A percentile compares a stretch with the other conserved stretches of the same genome.
These are phyloP conservation scores for Pyrenula massariospora DNA, from an alignment of 495 filamentous ascomycete genomes.

Conservation along the genomic window DNA sequence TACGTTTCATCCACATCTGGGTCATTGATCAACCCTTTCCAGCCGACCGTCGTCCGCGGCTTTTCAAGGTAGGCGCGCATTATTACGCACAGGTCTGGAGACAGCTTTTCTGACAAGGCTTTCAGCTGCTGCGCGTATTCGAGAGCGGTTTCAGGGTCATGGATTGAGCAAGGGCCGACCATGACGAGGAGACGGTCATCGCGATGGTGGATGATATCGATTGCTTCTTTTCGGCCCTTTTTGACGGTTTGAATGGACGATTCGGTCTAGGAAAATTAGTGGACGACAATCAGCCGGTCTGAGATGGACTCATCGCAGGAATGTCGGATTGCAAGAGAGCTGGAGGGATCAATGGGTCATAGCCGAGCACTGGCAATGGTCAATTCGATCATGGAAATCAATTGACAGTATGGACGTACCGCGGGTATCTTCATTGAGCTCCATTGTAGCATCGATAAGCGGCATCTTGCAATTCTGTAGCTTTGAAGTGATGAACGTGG, in stretches of 20 bases:
- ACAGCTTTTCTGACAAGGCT: slow-evolving; percentile 58
- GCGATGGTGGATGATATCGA: slow-evolving; percentile 68
- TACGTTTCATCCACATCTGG: slow-evolving; percentile 94
- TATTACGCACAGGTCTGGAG: slow-evolving; percentile 76
- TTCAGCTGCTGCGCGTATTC: slow-evolving; percentile 78
- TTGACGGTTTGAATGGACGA: slow-evolving; percentile 58
- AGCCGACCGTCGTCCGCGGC: slow-evolving; percentile 96
- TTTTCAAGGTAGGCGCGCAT: slow-evolving; percentile 99
- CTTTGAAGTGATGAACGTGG: background rate
- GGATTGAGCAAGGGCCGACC: slow-evolving; percentile 92
- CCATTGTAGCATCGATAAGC: slow-evolving; percentile 29
- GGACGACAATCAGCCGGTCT: slow-evolving; percentile 1
- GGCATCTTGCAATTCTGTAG: slow-evolving; percentile 25
- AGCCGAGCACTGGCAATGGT: slow-evolving; percentile 62
- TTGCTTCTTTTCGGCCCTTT: slow-evolving; percentile 68
- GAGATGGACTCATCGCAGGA: slow-evolving; percentile 44
- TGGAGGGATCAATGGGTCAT: slow-evolving; percentile 89
- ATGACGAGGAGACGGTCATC: slow-evolving; percentile 87
- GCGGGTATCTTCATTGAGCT: slow-evolving; percentile 41
- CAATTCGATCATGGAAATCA: slow-evolving; percentile 1
- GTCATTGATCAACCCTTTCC: slow-evolving; percentile 99
- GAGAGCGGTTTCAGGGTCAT: slow-evolving; percentile 78
- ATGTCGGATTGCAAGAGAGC: slow-evolving; percentile 80
- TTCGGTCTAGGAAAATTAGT: slow-evolving; percentile 21
- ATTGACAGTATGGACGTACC: slow-evolving; percentile 20